These are phyloP conservation scores for Brassica napus DNA, from an alignment of 345 rosid species.

Conservation along the genomic window DNA sequence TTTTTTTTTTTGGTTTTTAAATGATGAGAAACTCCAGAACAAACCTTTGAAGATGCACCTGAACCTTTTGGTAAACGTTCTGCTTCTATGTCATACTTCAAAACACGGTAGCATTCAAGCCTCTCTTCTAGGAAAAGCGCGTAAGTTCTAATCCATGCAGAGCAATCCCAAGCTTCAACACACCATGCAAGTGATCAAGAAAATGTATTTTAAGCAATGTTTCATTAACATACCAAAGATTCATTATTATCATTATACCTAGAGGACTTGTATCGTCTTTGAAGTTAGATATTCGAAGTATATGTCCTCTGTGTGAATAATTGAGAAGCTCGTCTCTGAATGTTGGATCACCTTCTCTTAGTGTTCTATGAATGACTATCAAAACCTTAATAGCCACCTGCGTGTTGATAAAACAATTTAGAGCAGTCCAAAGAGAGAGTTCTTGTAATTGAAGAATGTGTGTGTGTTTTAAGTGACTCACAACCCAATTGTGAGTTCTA, in stretches of 20 bases:
- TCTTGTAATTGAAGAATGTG: background rate
- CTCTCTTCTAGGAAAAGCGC: constrained; percentile 92
- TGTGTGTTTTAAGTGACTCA: constrained; percentile 29
- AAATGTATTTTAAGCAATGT: background rate
- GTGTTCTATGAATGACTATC: constrained; percentile 88
- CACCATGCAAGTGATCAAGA: constrained; percentile 20
- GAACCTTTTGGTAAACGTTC: constrained; percentile 46
- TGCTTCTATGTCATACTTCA: constrained; percentile 84
- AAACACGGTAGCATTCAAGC: constrained; percentile 81
- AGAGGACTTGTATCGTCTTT: constrained; percentile 95
- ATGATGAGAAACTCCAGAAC: constrained; percentile 11
- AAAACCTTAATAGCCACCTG: constrained; percentile 94
- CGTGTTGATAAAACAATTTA: constrained; percentile 6
- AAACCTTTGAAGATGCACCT: constrained; percentile 40
- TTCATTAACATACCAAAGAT: background rate
- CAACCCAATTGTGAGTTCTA: constrained; percentile 94
- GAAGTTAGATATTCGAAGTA: constrained; percentile 93
- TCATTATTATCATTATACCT: constrained; percentile 47
- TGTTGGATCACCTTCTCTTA: constrained; percentile 97
- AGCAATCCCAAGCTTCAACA: constrained; percentile 89
- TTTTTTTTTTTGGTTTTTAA: background rate
- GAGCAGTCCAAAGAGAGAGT: background rate
- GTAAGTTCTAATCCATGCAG: constrained; percentile 93
- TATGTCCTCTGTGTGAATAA: constrained; percentile 85
- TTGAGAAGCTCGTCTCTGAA: constrained; percentile 93